Conservation (phyloP, 306 rosid genomes). For the Lotus japonicus region DNA sequence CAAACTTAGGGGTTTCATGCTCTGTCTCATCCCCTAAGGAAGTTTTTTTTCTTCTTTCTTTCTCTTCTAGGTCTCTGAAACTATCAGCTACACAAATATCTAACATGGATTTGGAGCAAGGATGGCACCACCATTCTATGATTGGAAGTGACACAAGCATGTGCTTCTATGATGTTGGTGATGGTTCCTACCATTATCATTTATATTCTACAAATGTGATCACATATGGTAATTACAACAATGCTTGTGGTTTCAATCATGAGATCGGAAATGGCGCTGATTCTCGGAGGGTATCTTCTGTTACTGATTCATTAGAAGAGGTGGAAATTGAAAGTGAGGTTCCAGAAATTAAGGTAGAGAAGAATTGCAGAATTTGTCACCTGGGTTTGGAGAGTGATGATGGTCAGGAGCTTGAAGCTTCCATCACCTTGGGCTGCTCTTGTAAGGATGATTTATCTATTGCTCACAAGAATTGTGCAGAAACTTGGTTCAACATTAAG, state of each 20-base stretch:
- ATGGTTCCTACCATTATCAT: constrained; percentile 79
- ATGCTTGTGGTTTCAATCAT: constrained; percentile 41
- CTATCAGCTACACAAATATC: constrained; percentile 39
- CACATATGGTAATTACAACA: constrained; percentile 61
- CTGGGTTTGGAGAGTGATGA: constrained; percentile 75
- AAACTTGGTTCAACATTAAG: constrained; percentile 82
- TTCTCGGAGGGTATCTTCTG: constrained; percentile 52
- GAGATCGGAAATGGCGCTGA: constrained; percentile 28
- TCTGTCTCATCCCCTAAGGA: too few species aligned
- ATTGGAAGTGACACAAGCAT: constrained; percentile 25
- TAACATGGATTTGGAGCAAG: constrained; percentile 61
- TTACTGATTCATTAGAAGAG: constrained; percentile 45
- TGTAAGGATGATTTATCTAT: constrained; percentile 77
- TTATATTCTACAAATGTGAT: constrained; percentile 73
- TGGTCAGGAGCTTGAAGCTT: constrained; percentile 56
- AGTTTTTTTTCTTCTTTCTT: too few species aligned
- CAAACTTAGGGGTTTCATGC: too few species aligned
- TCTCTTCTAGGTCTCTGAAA: constrained; percentile 21
- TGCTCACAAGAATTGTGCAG: constrained; percentile 82
- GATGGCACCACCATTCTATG: constrained; percentile 38
- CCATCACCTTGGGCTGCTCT: constrained; percentile 78
- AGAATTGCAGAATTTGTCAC: constrained; percentile 81
- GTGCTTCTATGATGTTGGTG: constrained; percentile 71
- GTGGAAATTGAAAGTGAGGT: constrained; percentile 43
- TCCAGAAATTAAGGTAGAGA: constrained; percentile 64